phyloP scores from a whole-genome alignment of 306 rosid species.

The Gleditsia sinensis region DNA sequence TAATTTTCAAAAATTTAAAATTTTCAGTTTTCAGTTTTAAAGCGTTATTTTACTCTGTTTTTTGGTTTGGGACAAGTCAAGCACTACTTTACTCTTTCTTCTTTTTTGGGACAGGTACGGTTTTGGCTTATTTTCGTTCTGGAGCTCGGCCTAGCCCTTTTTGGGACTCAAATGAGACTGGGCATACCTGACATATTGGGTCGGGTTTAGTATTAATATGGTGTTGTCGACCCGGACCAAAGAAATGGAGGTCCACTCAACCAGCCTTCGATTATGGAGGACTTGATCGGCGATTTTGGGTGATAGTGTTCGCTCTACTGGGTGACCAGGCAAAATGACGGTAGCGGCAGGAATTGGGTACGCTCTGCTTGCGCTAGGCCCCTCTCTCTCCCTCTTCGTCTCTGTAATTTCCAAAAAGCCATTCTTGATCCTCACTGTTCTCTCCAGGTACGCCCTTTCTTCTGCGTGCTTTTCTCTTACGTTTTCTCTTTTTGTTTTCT shows the following conservation, averaged over 20 bases:
- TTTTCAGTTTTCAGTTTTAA: too few species aligned
- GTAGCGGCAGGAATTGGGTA: conserved; percentile 89
- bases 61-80: too few species aligned
- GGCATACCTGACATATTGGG: too few species aligned
- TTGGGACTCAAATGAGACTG: too few species aligned
- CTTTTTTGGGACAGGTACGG: too few species aligned
- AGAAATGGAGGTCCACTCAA: too few species aligned
- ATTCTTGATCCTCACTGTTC: conserved; percentile 85
- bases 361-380: conserved; percentile 82
- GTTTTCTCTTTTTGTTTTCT: background rate
- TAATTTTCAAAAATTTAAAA: too few species aligned
- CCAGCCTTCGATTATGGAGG: background rate
- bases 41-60: too few species aligned
- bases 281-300: background rate
- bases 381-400: conserved; percentile 81
- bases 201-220: background rate
- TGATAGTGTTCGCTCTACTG: background rate
- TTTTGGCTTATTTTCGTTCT: too few species aligned
- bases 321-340: conserved; percentile 47
- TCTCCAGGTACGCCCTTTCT: conserved; percentile 62
- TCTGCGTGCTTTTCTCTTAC: background rate
- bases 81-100: too few species aligned
- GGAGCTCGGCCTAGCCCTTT: too few species aligned
- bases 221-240: background rate
- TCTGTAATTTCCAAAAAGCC: conserved; percentile 87